Conservation (phyloP, 495 filamentous ascomycete genomes). For the Hamigera avellanea region DNA sequence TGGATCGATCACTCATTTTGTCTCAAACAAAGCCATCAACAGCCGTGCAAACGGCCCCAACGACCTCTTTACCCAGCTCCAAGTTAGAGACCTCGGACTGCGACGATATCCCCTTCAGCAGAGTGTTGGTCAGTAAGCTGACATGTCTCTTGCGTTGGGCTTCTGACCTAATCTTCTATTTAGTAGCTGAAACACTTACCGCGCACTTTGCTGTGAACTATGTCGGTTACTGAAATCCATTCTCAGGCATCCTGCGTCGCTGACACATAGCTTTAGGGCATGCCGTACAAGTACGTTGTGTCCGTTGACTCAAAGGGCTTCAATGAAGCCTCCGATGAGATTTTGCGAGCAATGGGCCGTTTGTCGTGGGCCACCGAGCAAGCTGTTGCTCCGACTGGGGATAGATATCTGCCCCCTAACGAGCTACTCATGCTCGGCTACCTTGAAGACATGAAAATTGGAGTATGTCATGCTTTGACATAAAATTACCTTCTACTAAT, state of each 20-base stretch:
- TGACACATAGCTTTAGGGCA: slow-evolving; percentile 39
- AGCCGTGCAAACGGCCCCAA: slow-evolving; percentile 43
- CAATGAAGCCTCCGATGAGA: slow-evolving; percentile 40
- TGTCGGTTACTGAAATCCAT: slow-evolving; percentile 32
- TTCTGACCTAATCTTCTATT: slow-evolving; percentile 3
- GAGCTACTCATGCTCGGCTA: slow-evolving; percentile 70
- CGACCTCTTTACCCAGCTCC: slow-evolving; percentile 50
- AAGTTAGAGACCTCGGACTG: slow-evolving; percentile 45
- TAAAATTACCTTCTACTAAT: background rate
- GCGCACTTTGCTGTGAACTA: slow-evolving; percentile 63
- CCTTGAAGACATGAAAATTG: slow-evolving; percentile 55
- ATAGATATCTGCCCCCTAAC: slow-evolving; percentile 36
- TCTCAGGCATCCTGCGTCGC: background rate
- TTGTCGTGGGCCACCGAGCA: slow-evolving; percentile 53
- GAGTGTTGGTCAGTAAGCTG: slow-evolving; percentile 23
- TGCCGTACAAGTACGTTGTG: slow-evolving; percentile 74
- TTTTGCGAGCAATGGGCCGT: slow-evolving; percentile 47
- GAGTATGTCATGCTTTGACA: slow-evolving; percentile 34
- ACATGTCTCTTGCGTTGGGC: slow-evolving; percentile 15
- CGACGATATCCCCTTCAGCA: slow-evolving; percentile 38
- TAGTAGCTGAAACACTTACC: slow-evolving; percentile 39
- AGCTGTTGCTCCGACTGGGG: slow-evolving; percentile 17
- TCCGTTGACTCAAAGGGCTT: slow-evolving; percentile 53
- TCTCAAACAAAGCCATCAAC: slow-evolving; percentile 41
- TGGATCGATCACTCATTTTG: slow-evolving; percentile 54